Evolutionary conservation across 805 yeast genomes (phyloP).

Genomic region (Sugiyamaella chiloensis): DNA sequence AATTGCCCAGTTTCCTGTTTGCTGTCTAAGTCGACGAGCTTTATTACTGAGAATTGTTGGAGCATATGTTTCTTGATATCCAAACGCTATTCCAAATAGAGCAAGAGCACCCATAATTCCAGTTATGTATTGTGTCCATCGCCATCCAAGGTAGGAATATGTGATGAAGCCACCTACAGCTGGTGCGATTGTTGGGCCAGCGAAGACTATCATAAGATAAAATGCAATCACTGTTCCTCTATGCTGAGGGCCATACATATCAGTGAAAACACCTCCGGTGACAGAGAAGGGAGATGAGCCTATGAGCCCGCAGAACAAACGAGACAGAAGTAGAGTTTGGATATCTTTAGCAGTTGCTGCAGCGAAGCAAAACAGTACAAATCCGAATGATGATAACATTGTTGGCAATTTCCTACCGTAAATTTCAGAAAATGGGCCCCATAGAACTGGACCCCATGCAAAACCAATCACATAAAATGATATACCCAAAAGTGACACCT

Average conservation of each 20-base stretch:
- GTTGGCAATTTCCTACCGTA: constrained; percentile 64
- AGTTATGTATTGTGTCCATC: constrained; percentile 75
- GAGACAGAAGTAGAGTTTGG: constrained; percentile 67
- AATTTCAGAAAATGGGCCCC: constrained; percentile 82
- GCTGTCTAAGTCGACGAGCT: constrained; percentile 57
- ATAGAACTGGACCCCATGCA: constrained; percentile 78
- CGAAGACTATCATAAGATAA: constrained; percentile 63
- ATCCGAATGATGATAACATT: constrained; percentile 50
- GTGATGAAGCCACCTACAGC: constrained; percentile 61
- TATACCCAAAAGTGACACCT: constrained; percentile 75
- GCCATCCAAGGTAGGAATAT: constrained; percentile 67
- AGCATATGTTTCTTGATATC: constrained; percentile 50
- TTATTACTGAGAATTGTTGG: constrained; percentile 61
- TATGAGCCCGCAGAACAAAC: constrained; percentile 71
- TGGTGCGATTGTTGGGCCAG: constrained; percentile 74
- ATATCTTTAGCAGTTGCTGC: constrained; percentile 68
- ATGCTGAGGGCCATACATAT: constrained; percentile 56
- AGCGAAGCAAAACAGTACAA: constrained; percentile 58
- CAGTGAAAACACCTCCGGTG: constrained; percentile 78
- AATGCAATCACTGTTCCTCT: constrained; percentile 70
- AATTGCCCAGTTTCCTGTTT: constrained; percentile 77
- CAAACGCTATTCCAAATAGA: constrained; percentile 38
- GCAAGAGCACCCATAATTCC: constrained; percentile 55
- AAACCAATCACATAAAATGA: constrained; percentile 89
- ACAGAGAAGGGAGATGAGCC: constrained; percentile 82